These are phyloP conservation scores for Lachancea cidri DNA, from an alignment of 805 yeast species.

Conservation along the genomic window DNA sequence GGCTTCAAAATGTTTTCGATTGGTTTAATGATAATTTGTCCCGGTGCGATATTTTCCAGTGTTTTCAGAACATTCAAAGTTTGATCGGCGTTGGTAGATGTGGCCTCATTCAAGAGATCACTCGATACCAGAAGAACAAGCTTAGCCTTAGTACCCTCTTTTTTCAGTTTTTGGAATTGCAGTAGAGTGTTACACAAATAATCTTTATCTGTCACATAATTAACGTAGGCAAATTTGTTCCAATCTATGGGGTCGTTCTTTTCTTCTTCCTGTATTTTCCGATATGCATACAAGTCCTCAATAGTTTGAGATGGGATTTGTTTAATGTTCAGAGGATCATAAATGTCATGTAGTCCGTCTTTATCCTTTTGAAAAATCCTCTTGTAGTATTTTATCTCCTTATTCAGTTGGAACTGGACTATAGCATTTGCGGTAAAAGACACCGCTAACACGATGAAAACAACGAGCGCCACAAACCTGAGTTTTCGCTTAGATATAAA, in stretches of 20 bases:
- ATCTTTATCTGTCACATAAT: conserved; percentile 48
- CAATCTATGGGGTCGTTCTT: conserved; percentile 27
- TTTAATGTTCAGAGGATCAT: conserved; percentile 16
- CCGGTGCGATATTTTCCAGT: conserved; percentile 19
- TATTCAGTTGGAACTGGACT: conserved; percentile 27
- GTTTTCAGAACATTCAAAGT: conserved; percentile 6
- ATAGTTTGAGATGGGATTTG: conserved; percentile 15
- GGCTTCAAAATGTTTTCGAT: conserved; percentile 22
- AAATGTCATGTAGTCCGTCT: conserved; percentile 20
- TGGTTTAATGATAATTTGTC: conserved; percentile 25
- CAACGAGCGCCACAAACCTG: conserved; percentile 12
- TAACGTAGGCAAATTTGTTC: conserved; percentile 46
- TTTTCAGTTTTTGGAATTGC: conserved; percentile 37
- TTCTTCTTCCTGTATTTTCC: not conserved
- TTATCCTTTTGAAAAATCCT: conserved; percentile 22
- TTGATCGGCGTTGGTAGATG: not conserved
- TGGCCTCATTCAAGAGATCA: conserved; percentile 18
- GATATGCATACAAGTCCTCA: conserved; percentile 5
- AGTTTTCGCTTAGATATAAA: conserved; percentile 23
- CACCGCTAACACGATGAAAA: conserved; percentile 10
- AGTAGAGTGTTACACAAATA: conserved; percentile 46
- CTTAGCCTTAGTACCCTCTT: conserved; percentile 36
- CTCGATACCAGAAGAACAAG: conserved; percentile 39
- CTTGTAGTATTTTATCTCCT: conserved; percentile 28
- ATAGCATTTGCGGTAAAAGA: conserved; percentile 16